These are phyloP conservation scores for Aspergillus fischeri DNA, from an alignment of 2,329 filamentous ascomycete species.

Conservation along the genomic window DNA sequence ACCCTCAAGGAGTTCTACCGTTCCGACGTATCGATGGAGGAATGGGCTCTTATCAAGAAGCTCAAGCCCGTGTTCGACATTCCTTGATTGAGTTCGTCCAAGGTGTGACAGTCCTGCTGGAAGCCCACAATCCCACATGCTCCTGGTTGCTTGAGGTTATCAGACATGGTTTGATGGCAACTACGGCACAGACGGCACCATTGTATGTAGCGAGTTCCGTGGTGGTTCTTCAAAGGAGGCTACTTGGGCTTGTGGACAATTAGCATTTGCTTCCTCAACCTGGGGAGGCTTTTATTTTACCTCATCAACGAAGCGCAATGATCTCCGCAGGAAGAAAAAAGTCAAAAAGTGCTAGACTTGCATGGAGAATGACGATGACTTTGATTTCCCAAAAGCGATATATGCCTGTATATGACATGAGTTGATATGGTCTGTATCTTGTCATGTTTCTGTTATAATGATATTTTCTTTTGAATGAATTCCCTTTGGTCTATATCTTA, in stretches of 20 bases:
- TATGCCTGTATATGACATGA: conserved; percentile 28
- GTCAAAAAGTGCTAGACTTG: conserved; percentile 20
- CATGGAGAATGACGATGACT: conserved; percentile 26
- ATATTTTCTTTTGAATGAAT: conserved; percentile 7
- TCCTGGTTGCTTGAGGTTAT: background rate
- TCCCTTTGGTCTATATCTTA: no score
- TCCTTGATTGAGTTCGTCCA: conserved; percentile 45
- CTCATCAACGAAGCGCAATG: background rate
- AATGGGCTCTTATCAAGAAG: conserved; percentile 93
- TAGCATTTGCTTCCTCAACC: background rate
- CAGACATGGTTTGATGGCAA: background rate
- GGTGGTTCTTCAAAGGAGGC: background rate
- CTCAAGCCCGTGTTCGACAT: conserved; percentile 94
- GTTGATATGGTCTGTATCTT: conserved; percentile 21
- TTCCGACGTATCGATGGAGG: conserved; percentile 79
- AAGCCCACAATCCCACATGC: background rate
- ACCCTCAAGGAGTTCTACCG: conserved; percentile 95
- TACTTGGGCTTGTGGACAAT: background rate
- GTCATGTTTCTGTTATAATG: conserved; percentile 17
- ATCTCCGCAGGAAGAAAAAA: conserved; percentile 1
- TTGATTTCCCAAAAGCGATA: conserved; percentile 19
- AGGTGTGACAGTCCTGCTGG: background rate
- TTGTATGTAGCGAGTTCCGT: background rate
- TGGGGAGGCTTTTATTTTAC: background rate
- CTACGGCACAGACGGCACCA: background rate